Percentiles rank a stretch among this genome's conserved stretches.
These are phyloP conservation scores for Cicer pinnatifidum DNA, from an alignment of 306 rosid species.

Conservation along the genomic window DNA sequence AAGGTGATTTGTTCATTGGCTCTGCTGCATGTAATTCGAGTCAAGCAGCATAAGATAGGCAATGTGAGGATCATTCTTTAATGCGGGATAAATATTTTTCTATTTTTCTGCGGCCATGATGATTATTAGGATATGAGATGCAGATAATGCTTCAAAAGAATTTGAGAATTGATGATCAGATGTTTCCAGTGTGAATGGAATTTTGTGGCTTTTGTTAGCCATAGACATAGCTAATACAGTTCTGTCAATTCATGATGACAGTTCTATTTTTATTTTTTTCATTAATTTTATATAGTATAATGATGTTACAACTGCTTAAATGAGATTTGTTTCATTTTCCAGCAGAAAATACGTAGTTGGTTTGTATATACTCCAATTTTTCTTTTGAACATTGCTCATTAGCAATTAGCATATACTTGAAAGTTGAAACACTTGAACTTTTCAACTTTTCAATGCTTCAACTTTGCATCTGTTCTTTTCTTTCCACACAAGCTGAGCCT, in stretches of 20 bases:
- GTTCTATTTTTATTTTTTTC: background rate
- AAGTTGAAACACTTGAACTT: constrained; percentile 18
- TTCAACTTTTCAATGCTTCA: background rate
- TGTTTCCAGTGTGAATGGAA: constrained; percentile 32
- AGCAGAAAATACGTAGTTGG: constrained; percentile 27
- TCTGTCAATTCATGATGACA: constrained; percentile 26
- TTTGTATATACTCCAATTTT: background rate
- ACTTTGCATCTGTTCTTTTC: too few species aligned
- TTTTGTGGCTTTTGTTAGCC: constrained; percentile 42
- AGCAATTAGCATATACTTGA: background rate
- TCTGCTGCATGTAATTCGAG: constrained; percentile 33
- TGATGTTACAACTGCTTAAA: constrained; percentile 37
- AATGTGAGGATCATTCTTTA: constrained; percentile 41
- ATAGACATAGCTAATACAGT: constrained; percentile 33
- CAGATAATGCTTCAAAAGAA: constrained; percentile 41
- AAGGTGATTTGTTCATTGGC: constrained; percentile 40
- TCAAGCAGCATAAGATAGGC: constrained; percentile 27
- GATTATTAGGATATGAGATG: constrained; percentile 47
- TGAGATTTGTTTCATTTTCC: constrained; percentile 11
- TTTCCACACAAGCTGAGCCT: too few species aligned
- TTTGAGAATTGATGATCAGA: constrained; percentile 35
- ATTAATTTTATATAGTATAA: constrained; percentile 38
- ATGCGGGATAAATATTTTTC: constrained; percentile 12
- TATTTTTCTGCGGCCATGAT: constrained; percentile 18
- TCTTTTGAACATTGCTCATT: background rate